Percentiles rank a stretch among this genome's conserved stretches.
These are phyloP conservation scores for Globisporangium cylindrosporum DNA, from an alignment of 352 stramenopile species.

Conservation along the genomic window DNA sequence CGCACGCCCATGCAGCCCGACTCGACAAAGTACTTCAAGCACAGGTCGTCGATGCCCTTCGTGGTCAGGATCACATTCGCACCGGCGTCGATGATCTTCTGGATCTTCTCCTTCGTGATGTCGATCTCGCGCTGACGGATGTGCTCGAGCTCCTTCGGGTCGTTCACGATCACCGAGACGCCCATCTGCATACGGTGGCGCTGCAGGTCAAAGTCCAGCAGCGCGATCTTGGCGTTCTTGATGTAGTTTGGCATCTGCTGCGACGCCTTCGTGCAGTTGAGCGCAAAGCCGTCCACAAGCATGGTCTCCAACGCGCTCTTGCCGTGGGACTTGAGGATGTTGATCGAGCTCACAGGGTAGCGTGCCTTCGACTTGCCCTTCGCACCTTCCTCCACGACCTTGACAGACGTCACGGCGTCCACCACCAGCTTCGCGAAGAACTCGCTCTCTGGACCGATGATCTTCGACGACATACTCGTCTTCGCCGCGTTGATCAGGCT, in stretches of 20 bases:
- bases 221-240: slow-evolving; percentile 93
- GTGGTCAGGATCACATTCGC: slow-evolving; percentile 99
- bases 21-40: slow-evolving; percentile 99
- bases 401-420: slow-evolving; percentile 96
- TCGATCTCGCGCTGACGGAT: slow-evolving; percentile 99
- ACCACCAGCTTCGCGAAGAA: slow-evolving; percentile 99
- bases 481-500: slow-evolving; percentile 97
- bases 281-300: slow-evolving; percentile 94
- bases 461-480: slow-evolving; percentile 99
- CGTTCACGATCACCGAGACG: slow-evolving; percentile 90
- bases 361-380: slow-evolving; percentile 84
- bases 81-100: slow-evolving; percentile 98
- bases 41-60: slow-evolving; percentile 99
- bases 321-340: slow-evolving; percentile 98
- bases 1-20: slow-evolving; percentile 95
- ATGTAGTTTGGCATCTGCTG: slow-evolving; percentile 98
- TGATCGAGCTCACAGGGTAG: slow-evolving; percentile 98
- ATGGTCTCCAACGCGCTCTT: slow-evolving; percentile 88
- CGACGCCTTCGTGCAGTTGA: slow-evolving; percentile 96
- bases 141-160: slow-evolving; percentile 96
- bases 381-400: slow-evolving; percentile 85
- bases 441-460: slow-evolving; percentile 95
- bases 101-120: slow-evolving; percentile 99
- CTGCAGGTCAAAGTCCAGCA: slow-evolving; percentile 99
- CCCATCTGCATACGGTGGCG: slow-evolving; percentile 98